Evolutionary conservation across 108 stramenopile genomes (phyloP).

Genomic region (Cyclostephanos tholiformis): DNA sequence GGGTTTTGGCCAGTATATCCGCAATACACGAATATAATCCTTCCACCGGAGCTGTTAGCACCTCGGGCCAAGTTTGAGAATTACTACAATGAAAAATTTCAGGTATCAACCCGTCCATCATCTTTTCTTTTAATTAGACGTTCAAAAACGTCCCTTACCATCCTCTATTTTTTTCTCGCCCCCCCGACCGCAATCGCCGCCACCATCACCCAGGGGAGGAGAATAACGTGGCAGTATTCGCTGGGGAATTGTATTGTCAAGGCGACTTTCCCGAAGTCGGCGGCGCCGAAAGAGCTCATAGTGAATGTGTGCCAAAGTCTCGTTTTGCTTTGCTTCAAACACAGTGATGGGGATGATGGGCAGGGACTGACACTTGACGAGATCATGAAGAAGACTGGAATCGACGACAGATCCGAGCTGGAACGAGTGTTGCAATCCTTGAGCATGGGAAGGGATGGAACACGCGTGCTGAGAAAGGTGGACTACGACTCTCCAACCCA

Average conservation of each 20-base stretch:
- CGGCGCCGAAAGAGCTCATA: constrained; percentile 66
- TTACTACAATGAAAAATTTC: constrained; percentile 91
- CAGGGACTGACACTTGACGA: constrained; percentile 65
- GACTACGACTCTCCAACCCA: constrained; percentile 40
- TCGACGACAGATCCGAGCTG: constrained; percentile 88
- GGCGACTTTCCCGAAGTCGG: constrained; percentile 49
- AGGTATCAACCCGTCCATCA: too few relatives aligned
- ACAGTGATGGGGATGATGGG: constrained; percentile 34
- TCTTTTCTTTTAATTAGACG: too few relatives aligned
- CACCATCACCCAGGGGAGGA: too few relatives aligned
- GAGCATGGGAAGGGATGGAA: constrained; percentile 83
- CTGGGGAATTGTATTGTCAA: constrained; percentile 86
- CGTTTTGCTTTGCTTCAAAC: constrained; percentile 90
- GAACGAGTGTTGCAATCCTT: constrained; percentile 87
- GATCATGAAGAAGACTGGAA: constrained; percentile 75
- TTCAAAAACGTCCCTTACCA: too few relatives aligned
- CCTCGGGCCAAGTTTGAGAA: constrained; percentile 64
- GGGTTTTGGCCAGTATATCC: constrained; percentile 98
- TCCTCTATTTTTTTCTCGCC: too few relatives aligned
- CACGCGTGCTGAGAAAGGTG: constrained; percentile 73
- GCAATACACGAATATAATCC: constrained; percentile 61
- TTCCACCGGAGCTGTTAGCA: constrained; percentile 64
- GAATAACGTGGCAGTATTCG: constrained; percentile 95
- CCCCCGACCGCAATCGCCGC: too few relatives aligned
- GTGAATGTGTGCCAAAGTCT: constrained; percentile 93